A percentile compares a stretch with the other conserved stretches of the same genome.
phyloP scores from a whole-genome alignment of 1,284 basidiomycete species.

The Puccinia polysora region DNA sequence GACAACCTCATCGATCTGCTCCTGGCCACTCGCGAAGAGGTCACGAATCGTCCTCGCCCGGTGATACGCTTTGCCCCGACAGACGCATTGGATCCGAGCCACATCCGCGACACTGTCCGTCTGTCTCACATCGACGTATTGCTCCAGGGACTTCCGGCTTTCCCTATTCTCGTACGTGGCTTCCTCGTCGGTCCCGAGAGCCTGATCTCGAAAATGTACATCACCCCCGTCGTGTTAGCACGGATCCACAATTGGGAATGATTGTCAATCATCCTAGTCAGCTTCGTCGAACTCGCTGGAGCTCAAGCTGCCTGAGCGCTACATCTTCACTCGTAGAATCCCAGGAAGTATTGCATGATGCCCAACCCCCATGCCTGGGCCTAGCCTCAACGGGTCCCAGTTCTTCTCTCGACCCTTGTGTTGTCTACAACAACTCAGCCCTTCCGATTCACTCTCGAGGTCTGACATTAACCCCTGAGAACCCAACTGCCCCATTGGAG shows the following conservation, averaged over 20 bases:
- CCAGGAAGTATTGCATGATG: background rate
- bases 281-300: background rate
- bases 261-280: too few species aligned
- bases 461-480: background rate
- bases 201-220: background rate
- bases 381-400: background rate
- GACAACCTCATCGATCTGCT: background rate
- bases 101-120: constrained; percentile 12
- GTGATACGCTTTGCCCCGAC: background rate
- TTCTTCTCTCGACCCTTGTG: background rate
- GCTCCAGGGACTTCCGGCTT: constrained; percentile 3
- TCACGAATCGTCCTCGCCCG: constrained; percentile 1
- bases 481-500: background rate
- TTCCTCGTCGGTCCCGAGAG: constrained; percentile 7
- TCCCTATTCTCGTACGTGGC: constrained; percentile 14
- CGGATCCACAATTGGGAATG: too few species aligned
- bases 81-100: background rate
- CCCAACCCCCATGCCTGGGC: background rate
- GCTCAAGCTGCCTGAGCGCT: constrained; percentile 15
- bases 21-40: background rate
- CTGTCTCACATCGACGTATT: constrained; percentile 11
- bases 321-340: background rate
- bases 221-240: too few species aligned
- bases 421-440: background rate
- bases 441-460: background rate